Evolutionary conservation across 257 asterid genomes (phyloP), one percentile per base, ranked within the genome.

Genomic region (Solanum neorickii): DNA sequence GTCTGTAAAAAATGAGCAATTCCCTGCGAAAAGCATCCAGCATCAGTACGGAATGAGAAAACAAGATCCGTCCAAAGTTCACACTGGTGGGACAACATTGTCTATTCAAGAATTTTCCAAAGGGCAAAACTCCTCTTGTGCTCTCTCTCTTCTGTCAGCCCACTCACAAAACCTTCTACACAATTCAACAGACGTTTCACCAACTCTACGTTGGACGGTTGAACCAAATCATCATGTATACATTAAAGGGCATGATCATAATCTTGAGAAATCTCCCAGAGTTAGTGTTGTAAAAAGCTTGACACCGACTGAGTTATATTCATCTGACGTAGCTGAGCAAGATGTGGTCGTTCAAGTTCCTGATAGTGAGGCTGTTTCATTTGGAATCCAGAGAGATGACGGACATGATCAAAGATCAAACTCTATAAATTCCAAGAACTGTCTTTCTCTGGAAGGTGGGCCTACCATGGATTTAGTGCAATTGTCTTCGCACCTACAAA

Each of bases 111-210:
- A 91, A 86, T 49, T 89, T 16, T 80, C 88, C 14, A 72, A 16
- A 90, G 83, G 89, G 78, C 83, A 91, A 76, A 90, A 88, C 86
- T 91, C 93, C 33, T 29, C 83, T 84, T 56, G 88, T 89, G 97
- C 95, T 94, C 94, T 86, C 98, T 95, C 95, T 95, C 95, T 94
- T 95, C 98, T 95, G 98, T 95, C 97, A 93, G 62, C 90, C 89
- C 89, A 89, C 44, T 88, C 92, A 52, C 90, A 91, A 62, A 88
- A 85, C 89, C 70, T 75, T 60, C 83, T 77, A 20, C 83, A 62
- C 87, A 68, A 84, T 72, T 86, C 94, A 44, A 87, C 88, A 3
- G 88, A 86, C 49, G 49, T 70, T 75, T 70, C 88, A 21, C 62
- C 41, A 70, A 87, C 87, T 90, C 72, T 13, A 70, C 86, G 88